Base-by-base conservation (phyloP, 306 rosid species). In the Fragaria ananassa region DNA sequence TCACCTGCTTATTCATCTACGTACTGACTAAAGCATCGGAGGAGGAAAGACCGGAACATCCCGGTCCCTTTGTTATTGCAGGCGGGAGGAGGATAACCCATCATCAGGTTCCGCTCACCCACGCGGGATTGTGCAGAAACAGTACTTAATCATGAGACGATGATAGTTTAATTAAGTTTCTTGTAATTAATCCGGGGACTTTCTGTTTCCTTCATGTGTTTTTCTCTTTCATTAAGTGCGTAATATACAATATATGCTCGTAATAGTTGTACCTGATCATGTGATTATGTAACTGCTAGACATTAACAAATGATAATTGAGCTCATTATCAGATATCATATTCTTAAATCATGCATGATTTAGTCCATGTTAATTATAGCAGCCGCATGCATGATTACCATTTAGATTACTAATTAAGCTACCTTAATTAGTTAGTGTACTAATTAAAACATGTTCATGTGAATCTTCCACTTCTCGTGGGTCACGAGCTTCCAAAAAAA, bases 141-240 rank as follows among this genome's bases (percentile, higher is more conserved):
- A n/a, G n/a, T n/a, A n/a, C 21, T 73, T 58, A 73, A 44, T 60
- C 69, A 74, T 41, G 77, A 27, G n/a, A 34, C 18, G 29, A 74
- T 58, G 42, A 58, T 74, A 10, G 74, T 47, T 25, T 44, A 21
- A 44, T 25, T 44, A 21, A 44, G 53, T n/a, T 68, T 68, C 45
- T 13, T 14, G 18, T 72, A 72, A 56, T 39, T 27, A 27, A 27
- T 27, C 27, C 66, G 37, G 67, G 77, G 58, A 44, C 3, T 45
- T 74, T 74, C 69, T 42, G 70, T 41, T 57, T 21, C 50, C 12
- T 71, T 11, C 11, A 34, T 19, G 23, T 46, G 12, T 13, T 49
- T 49, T 49, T 15, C 14, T 49, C 5, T 49, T 14, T 49, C 15
- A 15, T 15, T 15, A 49, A 49, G 7, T 49, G 29, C 7, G 17